Base-by-base conservation (phyloP, 805 yeast genomes). In the Wickerhamomyces ciferrii region DNA sequence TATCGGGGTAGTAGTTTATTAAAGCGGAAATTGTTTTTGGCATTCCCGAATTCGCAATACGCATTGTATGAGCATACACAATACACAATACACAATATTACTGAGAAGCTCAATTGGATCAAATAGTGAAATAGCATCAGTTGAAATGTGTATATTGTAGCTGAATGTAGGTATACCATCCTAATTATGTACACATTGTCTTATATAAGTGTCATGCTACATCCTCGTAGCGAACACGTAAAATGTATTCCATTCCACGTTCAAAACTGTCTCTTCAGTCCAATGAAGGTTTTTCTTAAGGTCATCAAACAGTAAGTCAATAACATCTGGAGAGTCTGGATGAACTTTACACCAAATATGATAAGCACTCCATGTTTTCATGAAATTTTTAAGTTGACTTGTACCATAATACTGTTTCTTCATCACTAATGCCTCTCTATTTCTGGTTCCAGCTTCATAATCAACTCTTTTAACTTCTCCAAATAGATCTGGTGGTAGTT, bases 321-420 rank as follows among this genome's bases (percentile, higher is more conserved):
- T 74, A 18, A 79, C 65, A 51, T 79, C 82, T 1, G 59, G 58
- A 18, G 50, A 49, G 8, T 66, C 66, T 23, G 68, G 60, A 43
- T 77, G 63, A 6, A 62, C 70, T 39, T 56, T 61, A 63, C 71
- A 42, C 84, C 86, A 56, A 67, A 77, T 70, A 58, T 79, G 84
- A 54, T 71, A 74, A 3, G 83, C 69, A 54, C 90, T 82, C 73
- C 81, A 82, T 0, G 91, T 84, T n/a, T 69, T 61, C 39, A 48
- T 52, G 9, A 51, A 48, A 27, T 42, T 43, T 18, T 18, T 34
- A 6, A 34, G 13, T 14, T 34, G 21, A 3, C 11, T 18, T 5
- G 37, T 34, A 10, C 37, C 37, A 25, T 2, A 51, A 56, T 19
- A 83, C 47, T 1, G 71, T 55, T 25, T 67, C 59, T 15, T 61